A percentile compares a stretch with the other conserved stretches of the same genome.
Evolutionary conservation across 2,329 filamentous ascomycete genomes (phyloP).

Genomic region (Eutypella sp.): DNA sequence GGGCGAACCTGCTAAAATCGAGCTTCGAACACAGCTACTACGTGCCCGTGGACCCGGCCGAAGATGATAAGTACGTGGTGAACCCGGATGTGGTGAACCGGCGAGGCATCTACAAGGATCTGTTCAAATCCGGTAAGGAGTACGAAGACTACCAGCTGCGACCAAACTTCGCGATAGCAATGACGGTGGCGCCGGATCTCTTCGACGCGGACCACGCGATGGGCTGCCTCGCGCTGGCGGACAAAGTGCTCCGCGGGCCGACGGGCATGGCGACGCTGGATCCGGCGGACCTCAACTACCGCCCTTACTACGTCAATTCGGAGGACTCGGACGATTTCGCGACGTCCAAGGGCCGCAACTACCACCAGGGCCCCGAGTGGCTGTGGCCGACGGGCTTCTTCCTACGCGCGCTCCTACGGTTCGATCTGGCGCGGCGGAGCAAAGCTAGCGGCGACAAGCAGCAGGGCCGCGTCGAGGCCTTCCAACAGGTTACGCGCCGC

Average conservation of each 20-base stretch:
- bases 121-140: conserved; percentile 89
- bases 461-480: conserved; percentile 75
- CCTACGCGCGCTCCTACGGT: conserved; percentile 83
- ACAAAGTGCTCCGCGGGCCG: conserved; percentile 75
- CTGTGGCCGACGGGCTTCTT: conserved; percentile 97
- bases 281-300: conserved; percentile 86
- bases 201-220: conserved; percentile 78
- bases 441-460: too few species aligned
- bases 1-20: conserved; percentile 72
- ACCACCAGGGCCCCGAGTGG: conserved; percentile 98
- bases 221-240: conserved; percentile 72
- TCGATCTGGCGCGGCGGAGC: conserved; percentile 73
- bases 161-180: conserved; percentile 90
- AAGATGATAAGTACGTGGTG: conserved; percentile 75
- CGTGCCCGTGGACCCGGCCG: conserved; percentile 62
- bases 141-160: conserved; percentile 98
- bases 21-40: conserved; percentile 95
- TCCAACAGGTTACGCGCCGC: conserved; percentile 87
- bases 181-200: conserved; percentile 86
- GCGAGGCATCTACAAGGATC: conserved; percentile 94
- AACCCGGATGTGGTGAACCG: conserved; percentile 78
- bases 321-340: conserved; percentile 90
- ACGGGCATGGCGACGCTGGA: conserved; percentile 95
- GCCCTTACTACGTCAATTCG: conserved; percentile 89
- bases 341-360: conserved; percentile 91